Evolutionary conservation across 495 filamentous ascomycete genomes (phyloP).

Genomic region (Friedmanniomyces simplex): DNA sequence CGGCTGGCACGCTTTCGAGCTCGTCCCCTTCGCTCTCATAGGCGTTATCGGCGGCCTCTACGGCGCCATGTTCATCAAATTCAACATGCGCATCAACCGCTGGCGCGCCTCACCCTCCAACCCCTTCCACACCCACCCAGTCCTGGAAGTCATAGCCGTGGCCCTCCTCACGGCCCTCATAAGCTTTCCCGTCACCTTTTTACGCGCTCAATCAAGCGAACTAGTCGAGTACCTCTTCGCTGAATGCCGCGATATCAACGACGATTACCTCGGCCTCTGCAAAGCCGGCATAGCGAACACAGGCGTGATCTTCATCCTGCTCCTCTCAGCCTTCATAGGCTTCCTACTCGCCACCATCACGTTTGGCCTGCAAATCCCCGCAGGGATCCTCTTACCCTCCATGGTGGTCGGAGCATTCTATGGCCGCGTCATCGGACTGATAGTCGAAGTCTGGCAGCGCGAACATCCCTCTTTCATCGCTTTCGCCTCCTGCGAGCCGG

Average conservation of each 20-base stretch:
- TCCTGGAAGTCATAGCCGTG: slow-evolving; percentile 65
- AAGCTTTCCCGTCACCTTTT: slow-evolving; percentile 91
- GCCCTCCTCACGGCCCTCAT: slow-evolving; percentile 73
- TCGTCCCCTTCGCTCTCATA: slow-evolving; percentile 77
- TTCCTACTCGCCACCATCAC: slow-evolving; percentile 81
- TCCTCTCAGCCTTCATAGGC: slow-evolving; percentile 69
- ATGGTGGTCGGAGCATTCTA: slow-evolving; percentile 91
- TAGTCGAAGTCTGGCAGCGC: slow-evolving; percentile 80
- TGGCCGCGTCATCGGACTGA: slow-evolving; percentile 81
- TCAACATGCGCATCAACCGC: slow-evolving; percentile 77
- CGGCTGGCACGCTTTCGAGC: slow-evolving; percentile 91
- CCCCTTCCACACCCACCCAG: slow-evolving; percentile 47
- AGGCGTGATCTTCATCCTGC: slow-evolving; percentile 64
- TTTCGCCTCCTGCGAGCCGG: slow-evolving; percentile 75
- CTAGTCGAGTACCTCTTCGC: slow-evolving; percentile 87
- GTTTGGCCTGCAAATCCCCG: slow-evolving; percentile 93
- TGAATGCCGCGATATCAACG: slow-evolving; percentile 66
- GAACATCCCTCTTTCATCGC: slow-evolving; percentile 63
- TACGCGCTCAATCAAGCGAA: slow-evolving; percentile 78
- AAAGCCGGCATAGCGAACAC: slow-evolving; percentile 60
- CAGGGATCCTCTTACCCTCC: slow-evolving; percentile 93
- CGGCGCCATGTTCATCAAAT: slow-evolving; percentile 85
- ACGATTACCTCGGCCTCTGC: slow-evolving; percentile 83
- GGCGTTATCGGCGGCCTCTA: slow-evolving; percentile 88
- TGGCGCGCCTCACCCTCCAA: slow-evolving; percentile 54